Conservation (phyloP, 345 rosid genomes). For the Eutrema heterophyllum region DNA sequence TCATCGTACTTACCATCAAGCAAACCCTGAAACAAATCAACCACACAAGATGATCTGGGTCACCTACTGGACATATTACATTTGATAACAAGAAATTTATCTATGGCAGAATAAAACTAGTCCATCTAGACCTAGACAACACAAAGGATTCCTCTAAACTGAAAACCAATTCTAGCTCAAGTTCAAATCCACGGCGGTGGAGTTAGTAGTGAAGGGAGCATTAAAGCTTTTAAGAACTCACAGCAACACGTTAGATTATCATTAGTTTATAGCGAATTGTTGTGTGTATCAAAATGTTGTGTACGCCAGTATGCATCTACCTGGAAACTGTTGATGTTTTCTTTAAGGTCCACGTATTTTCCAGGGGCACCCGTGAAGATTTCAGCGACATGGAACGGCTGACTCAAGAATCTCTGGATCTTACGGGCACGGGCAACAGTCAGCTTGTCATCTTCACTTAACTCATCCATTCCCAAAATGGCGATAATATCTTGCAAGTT, state of each 20-base stretch:
- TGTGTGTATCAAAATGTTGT: not conserved
- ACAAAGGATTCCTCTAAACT: not conserved
- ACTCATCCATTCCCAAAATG: conserved; percentile 98
- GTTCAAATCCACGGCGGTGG: not conserved
- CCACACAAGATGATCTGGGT: conserved; percentile 23
- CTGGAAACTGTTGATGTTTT: conserved; percentile 92
- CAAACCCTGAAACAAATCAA: conserved; percentile 12
- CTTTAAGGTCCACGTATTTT: conserved; percentile 92
- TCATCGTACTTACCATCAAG: conserved; percentile 36
- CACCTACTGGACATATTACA: not conserved
- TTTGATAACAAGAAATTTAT: not conserved
- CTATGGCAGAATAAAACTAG: not conserved
- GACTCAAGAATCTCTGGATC: conserved; percentile 94
- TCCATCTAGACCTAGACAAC: not conserved
- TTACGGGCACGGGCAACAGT: conserved; percentile 99
- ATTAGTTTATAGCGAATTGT: not conserved
- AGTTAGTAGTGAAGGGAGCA: not conserved
- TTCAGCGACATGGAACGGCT: conserved; percentile 99
- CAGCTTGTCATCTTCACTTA: conserved; percentile 95
- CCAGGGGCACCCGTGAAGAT: conserved; percentile 99
- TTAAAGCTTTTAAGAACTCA: not conserved
- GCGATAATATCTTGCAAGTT: conserved; percentile 98
- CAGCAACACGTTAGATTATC: not conserved
- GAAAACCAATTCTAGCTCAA: not conserved
- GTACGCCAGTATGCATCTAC: conserved; percentile 17